A percentile compares a stretch with the other conserved stretches of the same genome.
Conservation (phyloP, 139 green algal species). For the Chlamydomonas schloesseri region DNA sequence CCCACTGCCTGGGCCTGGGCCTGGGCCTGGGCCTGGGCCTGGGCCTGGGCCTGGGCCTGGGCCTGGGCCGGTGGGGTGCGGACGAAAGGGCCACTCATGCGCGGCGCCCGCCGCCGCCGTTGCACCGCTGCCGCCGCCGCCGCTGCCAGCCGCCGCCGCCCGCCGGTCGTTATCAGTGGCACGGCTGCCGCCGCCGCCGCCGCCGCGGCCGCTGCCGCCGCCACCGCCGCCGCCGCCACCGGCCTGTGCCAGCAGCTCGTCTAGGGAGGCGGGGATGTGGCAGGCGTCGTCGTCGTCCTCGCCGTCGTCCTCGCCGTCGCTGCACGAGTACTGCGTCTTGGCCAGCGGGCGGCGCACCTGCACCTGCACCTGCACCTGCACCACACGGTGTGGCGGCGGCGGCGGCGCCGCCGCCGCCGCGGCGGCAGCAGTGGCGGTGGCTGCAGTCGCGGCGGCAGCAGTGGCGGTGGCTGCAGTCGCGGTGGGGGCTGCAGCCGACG, state of each 20-base stretch:
- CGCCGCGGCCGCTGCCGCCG: not conserved
- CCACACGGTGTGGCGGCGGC: too few species aligned
- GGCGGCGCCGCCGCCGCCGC: too few species aligned
- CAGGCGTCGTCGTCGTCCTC: not conserved
- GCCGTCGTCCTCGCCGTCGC: too few species aligned
- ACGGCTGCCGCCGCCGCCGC: not conserved
- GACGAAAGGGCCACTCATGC: conserved; percentile 10
- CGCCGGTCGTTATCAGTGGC: too few species aligned
- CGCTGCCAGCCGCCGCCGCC: not conserved
- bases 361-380: too few species aligned
- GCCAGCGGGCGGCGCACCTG: too few species aligned
- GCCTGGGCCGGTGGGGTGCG: not conserved
- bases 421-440: too few species aligned
- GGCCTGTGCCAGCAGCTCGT: not conserved
- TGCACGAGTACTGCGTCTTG: too few species aligned
- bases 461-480: too few species aligned
- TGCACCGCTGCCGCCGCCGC: not conserved
- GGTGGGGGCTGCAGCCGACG: too few species aligned
- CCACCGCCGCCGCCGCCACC: not conserved
- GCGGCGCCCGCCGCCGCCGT: not conserved
- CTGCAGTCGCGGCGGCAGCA: too few species aligned
- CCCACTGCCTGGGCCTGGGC: not conserved
- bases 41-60: not conserved
- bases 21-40: not conserved
- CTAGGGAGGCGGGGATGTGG: conserved; percentile 7